Evolutionary conservation across 83 land plant species (phyloP).

Genomic region (Diphasiastrum complanatum): DNA sequence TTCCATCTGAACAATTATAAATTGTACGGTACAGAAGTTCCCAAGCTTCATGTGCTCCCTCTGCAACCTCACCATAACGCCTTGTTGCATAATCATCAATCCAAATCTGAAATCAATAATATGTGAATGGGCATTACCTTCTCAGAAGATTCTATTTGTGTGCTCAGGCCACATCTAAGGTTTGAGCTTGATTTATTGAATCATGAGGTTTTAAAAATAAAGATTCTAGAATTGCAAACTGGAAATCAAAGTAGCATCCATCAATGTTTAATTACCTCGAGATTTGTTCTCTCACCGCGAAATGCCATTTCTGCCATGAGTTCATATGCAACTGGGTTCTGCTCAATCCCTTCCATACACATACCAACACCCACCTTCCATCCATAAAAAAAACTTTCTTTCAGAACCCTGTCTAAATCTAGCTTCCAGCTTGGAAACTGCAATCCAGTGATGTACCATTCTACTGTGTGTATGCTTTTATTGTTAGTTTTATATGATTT

Average conservation of each 20-base stretch:
- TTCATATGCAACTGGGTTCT: conserved; percentile 95
- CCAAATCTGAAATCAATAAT: conserved; percentile 53
- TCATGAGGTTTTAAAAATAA: too few species aligned
- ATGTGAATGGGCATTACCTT: too few species aligned
- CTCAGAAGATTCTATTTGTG: too few species aligned
- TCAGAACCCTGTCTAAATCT: not conserved
- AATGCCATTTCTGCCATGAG: conserved; percentile 99
- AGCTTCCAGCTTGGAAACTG: too few species aligned
- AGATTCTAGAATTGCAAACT: too few species aligned
- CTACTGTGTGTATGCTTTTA: too few species aligned
- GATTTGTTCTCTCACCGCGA: conserved; percentile 42
- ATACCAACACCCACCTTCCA: conserved; percentile 92
- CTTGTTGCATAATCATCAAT: conserved; percentile 56
- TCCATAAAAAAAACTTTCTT: not conserved
- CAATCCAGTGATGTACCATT: too few species aligned
- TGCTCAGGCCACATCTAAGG: too few species aligned
- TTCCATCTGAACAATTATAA: conserved; percentile 90
- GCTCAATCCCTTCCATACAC: conserved; percentile 99
- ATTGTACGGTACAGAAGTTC: conserved; percentile 61
- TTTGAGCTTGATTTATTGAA: too few species aligned
- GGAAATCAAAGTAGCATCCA: too few species aligned
- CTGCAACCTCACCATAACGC: conserved; percentile 63
- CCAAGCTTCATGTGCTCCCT: conserved; percentile 62
- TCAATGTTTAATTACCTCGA: conserved; percentile 46
- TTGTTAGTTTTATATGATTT: too few species aligned